Percentiles rank a stretch among this genome's conserved stretches.
Conservation (phyloP, 768 basidiomycete species). For the Rhodosporidiobolus sp. region DNA sequence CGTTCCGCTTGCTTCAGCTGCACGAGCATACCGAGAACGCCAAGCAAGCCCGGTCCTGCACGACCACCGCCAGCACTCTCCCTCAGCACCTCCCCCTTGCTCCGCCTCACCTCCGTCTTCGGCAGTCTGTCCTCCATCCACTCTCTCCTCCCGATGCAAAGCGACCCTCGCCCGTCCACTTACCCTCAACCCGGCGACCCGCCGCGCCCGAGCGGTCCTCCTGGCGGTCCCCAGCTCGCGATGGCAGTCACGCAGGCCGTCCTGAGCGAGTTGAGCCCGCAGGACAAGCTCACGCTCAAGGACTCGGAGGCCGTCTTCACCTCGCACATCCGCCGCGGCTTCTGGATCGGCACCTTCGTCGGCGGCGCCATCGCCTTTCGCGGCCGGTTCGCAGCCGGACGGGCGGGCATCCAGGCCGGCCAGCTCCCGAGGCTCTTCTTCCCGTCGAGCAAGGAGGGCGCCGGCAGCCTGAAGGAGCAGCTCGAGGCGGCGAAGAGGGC, state of each 20-base stretch:
- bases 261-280: not conserved
- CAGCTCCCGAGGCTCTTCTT: constrained; percentile 27
- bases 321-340: constrained; percentile 3
- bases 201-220: too few relatives aligned
- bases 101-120: too few relatives aligned
- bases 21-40: too few relatives aligned
- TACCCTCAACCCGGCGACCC: not conserved
- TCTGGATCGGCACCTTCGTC: constrained; percentile 22
- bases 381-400: constrained; percentile 10
- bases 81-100: too few relatives aligned
- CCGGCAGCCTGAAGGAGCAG: constrained; percentile 18
- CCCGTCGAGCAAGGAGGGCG: constrained; percentile 10
- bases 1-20: too few relatives aligned
- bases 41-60: too few relatives aligned
- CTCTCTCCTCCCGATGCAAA: too few relatives aligned
- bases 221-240: too few relatives aligned
- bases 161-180: constrained; percentile 3
- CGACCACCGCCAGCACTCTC: too few relatives aligned
- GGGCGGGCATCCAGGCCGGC: constrained; percentile 7
- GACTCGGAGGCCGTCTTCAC: not conserved
- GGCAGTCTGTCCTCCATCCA: too few relatives aligned
- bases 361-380: constrained; percentile 26
- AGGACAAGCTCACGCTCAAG: too few relatives aligned
- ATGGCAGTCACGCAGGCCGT: not conserved
- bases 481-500: constrained; percentile 18